Evolutionary conservation across 1,284 basidiomycete species (phyloP), one percentile per base, ranked within the genome.

Genomic region (Puccinia hordei): DNA sequence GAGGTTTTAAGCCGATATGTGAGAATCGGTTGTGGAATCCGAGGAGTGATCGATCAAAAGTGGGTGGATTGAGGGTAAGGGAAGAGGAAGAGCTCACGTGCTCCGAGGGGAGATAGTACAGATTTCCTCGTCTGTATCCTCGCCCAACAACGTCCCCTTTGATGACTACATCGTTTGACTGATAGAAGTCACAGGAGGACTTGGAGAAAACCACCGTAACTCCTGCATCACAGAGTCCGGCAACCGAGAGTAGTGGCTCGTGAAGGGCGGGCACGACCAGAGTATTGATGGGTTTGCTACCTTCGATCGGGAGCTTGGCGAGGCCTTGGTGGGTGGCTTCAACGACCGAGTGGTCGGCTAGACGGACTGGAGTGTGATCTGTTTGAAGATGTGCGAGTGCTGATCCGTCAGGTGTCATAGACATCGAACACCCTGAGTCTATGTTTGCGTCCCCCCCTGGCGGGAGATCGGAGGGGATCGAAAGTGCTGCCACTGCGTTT

Each of bases 321-420:
- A n/a, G 1, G 15, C 71, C 71, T 22, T 35, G 38, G 38, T 73
- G 71, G 15, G 71, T 57, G n/a, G 71, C 71, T 38, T 73, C 35
- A 17, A 73, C 55, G 0, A 59, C 30, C 2, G 30, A 73, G 8
- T 35, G 27, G 46, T 51, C 35, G 15, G 66, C 66, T 5, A 49
- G 46, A 1, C 44, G 22, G 1, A 69, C 15, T 0, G 66, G 66
- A 15, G 44, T 69, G 41, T 46, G n/a, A 19, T 69, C 66, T 6
- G 41, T 22, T 22, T 49, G 12, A 8, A 30, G n/a, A 27, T 24
- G 2, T 0, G 1, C 2, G n/a, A 69, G n/a, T 1, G n/a, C 4
- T 6, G 24, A 5, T 2, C 9, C 10, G 17, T 69, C 44, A 15
- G 71, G 71, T 13, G 71, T 73, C 71, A 73, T 57, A 5, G 71